Evolutionary conservation across 1,284 basidiomycete genomes (phyloP).

Genomic region (Moesziomyces globuligerus): DNA sequence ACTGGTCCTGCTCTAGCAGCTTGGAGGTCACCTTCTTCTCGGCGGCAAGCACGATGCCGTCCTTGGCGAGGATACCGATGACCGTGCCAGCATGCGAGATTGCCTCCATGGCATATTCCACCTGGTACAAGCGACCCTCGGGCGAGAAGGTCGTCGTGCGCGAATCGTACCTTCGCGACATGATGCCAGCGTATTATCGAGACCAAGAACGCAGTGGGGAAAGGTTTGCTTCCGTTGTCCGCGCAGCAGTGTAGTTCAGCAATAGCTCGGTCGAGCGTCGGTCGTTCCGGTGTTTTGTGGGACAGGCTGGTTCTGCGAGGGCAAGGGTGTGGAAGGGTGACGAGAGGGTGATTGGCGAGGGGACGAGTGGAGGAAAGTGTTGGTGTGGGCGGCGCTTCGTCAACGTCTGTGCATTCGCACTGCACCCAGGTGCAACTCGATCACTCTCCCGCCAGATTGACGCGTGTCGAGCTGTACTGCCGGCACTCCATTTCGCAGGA

Average conservation of each 20-base stretch:
- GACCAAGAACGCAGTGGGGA: not conserved
- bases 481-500: not conserved
- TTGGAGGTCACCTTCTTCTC: conserved; percentile 99
- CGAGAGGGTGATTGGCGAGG: not conserved
- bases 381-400: conserved; percentile 2
- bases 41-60: conserved; percentile 92
- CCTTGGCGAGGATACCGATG: conserved; percentile 88
- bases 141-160: conserved; percentile 64
- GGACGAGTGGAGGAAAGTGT: conserved; percentile 1
- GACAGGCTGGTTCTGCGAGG: too few relatives aligned
- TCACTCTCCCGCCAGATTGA: conserved; percentile 9
- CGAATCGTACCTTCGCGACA: conserved; percentile 66
- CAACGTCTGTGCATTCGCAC: conserved; percentile 7
- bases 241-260: too few relatives aligned
- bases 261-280: too few relatives aligned
- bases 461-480: conserved; percentile 12
- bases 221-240: too few relatives aligned
- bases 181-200: conserved; percentile 16
- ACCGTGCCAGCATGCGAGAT: conserved; percentile 97
- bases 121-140: conserved; percentile 72
- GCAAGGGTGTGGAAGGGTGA: not conserved
- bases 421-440: not conserved
- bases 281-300: not conserved
- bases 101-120: conserved; percentile 99
- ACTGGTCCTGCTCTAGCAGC: conserved; percentile 87